Evolutionary conservation across 805 yeast species (phyloP), one percentile per base, ranked within the genome.

Genomic region (Nakazawaea molendinolei): DNA sequence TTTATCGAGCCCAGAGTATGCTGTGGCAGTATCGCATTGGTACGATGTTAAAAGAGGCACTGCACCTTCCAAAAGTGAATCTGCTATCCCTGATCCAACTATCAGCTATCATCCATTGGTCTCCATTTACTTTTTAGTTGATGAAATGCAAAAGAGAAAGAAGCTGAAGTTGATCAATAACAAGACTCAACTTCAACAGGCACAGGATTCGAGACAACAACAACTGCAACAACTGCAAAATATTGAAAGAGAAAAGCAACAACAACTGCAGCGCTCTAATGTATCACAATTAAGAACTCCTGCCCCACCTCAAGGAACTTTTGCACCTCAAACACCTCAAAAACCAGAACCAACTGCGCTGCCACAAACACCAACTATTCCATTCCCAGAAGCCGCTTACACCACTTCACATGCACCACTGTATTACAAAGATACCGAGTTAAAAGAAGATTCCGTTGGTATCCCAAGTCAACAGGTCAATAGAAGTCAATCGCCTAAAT

Each of bases 71-170:
- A n/a, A 8, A 18, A 19, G 18, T 3, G 52, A 54, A 38, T 38
- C 42, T 14, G 38, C 44, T 9, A 52, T 68, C 14, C 71, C 76
- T 2, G 92, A 86, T 56, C 97, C 97, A 12, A 84, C 95, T 1
- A 67, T 72, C 36, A 90, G 89, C 1, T 89, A 73, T 56, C 95
- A 89, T 58, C 97, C 98, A 0, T 66, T 89, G 44, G 61, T 90
- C 9, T 86, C 95, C 5, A 80, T 90, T 25, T 92, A 92, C 55
- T 81, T 75, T 51, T 67, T 92, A 44, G 95, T 87, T 13, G 79
- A 76, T 36, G 98, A 92, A 60, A 84, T 86, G 81, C 53, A 70
- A 44, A 76, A 72, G 50, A 71, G 95, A 38, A 80, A 79, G 59
- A 63, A 60, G 45, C 75, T 78, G 5, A 78, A 80, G 57, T 75